A percentile compares a stretch with the other conserved stretches of the same genome.
Conservation (phyloP, 2,329 filamentous ascomycete species). For the Verticillium tricorpus region DNA sequence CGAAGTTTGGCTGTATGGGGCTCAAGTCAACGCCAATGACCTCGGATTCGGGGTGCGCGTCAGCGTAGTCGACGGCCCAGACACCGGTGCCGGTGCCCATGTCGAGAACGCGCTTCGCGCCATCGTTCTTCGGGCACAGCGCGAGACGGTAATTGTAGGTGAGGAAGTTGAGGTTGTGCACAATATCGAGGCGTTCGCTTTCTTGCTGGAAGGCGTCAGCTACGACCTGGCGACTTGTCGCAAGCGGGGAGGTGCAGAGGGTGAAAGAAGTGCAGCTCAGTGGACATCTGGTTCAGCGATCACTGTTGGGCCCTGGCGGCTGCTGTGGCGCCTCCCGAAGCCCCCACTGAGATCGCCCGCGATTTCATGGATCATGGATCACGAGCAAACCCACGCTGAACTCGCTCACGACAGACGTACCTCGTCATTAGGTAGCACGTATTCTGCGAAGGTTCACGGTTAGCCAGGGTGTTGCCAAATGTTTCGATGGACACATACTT, state of each 20-base stretch:
- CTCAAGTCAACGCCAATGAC: slow-evolving; percentile 30
- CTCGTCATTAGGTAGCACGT: slow-evolving; percentile 1
- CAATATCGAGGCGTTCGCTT: slow-evolving; percentile 48
- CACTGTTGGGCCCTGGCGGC: too few species aligned
- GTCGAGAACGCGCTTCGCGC: slow-evolving; percentile 2
- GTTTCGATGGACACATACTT: slow-evolving; percentile 7
- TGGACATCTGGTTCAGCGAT: neutral
- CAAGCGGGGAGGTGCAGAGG: slow-evolving; percentile 15
- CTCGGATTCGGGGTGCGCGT: slow-evolving; percentile 17
- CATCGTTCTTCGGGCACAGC: slow-evolving; percentile 6
- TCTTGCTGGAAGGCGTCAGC: slow-evolving; percentile 25
- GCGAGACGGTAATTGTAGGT: slow-evolving; percentile 23
- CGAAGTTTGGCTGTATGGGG: slow-evolving; percentile 26
- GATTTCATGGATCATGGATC: neutral
- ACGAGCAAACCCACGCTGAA: neutral
- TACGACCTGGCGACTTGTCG: slow-evolving; percentile 11
- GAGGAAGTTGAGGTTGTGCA: slow-evolving; percentile 48
- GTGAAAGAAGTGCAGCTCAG: slow-evolving; percentile 11
- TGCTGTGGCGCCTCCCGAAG: neutral
- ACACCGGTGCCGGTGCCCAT: slow-evolving; percentile 43
- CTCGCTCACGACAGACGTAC: slow-evolving; percentile 2
- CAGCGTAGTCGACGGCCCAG: slow-evolving; percentile 40
- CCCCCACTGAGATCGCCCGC: neutral
- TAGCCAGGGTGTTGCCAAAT: neutral
- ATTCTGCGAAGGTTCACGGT: neutral